phyloP scores from a whole-genome alignment of 2,329 filamentous ascomycete genomes.

The Aspergillus carbonarius region DNA sequence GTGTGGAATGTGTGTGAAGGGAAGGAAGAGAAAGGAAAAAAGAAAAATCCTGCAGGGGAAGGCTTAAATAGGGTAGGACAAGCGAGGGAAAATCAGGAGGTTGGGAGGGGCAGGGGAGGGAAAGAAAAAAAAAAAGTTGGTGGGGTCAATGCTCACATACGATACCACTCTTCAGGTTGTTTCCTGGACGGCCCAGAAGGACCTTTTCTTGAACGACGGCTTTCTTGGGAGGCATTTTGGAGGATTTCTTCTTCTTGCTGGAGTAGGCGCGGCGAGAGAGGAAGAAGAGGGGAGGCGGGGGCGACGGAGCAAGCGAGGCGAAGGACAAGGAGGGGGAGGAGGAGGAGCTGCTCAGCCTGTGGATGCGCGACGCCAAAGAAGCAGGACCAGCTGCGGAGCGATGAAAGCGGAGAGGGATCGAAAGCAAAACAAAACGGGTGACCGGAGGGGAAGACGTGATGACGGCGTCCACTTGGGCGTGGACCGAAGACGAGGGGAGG shows the following conservation, averaged over 20 bases:
- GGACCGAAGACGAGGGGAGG: constrained; percentile 1
- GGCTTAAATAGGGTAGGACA: constrained; percentile 6
- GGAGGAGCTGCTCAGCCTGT: too few species aligned
- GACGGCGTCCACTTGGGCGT: constrained; percentile 13
- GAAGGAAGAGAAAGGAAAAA: constrained; percentile 11
- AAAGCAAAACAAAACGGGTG: constrained; percentile 52
- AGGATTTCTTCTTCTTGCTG: constrained; percentile 56
- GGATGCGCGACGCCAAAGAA: constrained; percentile 29
- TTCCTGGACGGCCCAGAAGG: constrained; percentile 90
- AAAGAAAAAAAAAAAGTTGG: constrained; percentile 28
- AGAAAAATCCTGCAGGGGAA: neutral
- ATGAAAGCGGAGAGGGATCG: constrained; percentile 52
- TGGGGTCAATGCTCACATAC: constrained; percentile 64
- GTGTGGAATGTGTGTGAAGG: constrained; percentile 12
- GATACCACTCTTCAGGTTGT: constrained; percentile 99
- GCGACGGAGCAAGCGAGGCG: constrained; percentile 48
- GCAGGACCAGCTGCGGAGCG: constrained; percentile 68
- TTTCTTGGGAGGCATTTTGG: constrained; percentile 94
- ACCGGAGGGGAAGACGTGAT: constrained; percentile 13
- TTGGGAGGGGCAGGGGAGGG: constrained; percentile 26
- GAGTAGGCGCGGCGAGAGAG: constrained; percentile 52
- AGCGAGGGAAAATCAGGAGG: constrained; percentile 24
- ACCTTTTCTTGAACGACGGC: constrained; percentile 89
- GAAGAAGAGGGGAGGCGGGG: constrained; percentile 27
- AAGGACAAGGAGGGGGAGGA: constrained; percentile 53